These are phyloP conservation scores for Trichoderma gracile DNA, from an alignment of 2,329 filamentous ascomycete genomes.

Conservation along the genomic window DNA sequence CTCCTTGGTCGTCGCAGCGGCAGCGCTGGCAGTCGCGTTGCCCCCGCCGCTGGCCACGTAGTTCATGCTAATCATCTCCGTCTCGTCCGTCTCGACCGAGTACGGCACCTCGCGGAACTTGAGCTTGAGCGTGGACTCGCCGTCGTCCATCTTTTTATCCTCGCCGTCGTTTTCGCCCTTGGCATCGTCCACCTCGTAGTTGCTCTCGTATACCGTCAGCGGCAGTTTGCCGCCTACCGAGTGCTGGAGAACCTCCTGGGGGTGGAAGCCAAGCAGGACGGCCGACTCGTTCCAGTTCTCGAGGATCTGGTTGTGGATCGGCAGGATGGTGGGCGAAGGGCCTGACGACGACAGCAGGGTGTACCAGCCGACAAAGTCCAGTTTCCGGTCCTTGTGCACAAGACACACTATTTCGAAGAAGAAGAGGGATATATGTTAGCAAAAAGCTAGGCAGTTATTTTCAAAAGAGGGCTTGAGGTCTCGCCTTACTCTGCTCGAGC, in stretches of 20 bases:
- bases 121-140: slow-evolving; percentile 58
- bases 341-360: slow-evolving; percentile 73
- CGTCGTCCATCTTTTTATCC: slow-evolving; percentile 72
- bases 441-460: no score
- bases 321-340: slow-evolving; percentile 67
- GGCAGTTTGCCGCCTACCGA: slow-evolving; percentile 78
- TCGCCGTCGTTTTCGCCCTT: slow-evolving; percentile 54
- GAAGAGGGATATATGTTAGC: background rate
- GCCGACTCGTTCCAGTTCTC: slow-evolving; percentile 77
- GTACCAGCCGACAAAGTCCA: slow-evolving; percentile 93
- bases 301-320: slow-evolving; percentile 77
- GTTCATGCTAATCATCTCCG: slow-evolving; percentile 97
- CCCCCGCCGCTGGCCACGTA: slow-evolving; percentile 84
- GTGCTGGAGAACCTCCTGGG: slow-evolving; percentile 55
- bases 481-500: slow-evolving; percentile 74
- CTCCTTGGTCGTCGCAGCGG: slow-evolving; percentile 52
- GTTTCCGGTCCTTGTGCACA: slow-evolving; percentile 79
- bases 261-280: slow-evolving; percentile 86
- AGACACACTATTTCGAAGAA: slow-evolving; percentile 70
- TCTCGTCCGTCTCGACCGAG: slow-evolving; percentile 88
- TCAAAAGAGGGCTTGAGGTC: no score
- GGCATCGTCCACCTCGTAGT: slow-evolving; percentile 68
- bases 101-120: slow-evolving; percentile 84
- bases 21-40: slow-evolving; percentile 67
- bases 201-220: slow-evolving; percentile 86